Evolutionary conservation across 345 rosid species (phyloP), one percentile per base, ranked within the genome.

Genomic region (Euphorbia tirucalli): DNA sequence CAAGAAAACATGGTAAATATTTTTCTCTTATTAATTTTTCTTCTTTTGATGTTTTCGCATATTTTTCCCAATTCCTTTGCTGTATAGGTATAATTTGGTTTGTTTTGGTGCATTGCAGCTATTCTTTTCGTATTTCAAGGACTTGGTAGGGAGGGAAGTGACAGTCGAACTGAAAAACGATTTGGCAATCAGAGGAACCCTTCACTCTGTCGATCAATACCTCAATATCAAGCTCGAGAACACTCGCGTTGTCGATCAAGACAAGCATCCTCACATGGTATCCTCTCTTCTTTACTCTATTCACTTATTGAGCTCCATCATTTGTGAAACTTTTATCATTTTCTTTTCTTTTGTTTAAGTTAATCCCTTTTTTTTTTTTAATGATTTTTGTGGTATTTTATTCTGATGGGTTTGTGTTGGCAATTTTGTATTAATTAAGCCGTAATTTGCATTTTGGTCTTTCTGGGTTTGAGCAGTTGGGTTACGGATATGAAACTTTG

Each of bases 231-330:
- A 96, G 86, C 98, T 96, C 44, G 99, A 96, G 91, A 96, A 93
- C 75, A 96, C 99, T 58, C 89, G 97, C 75, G 99, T 91, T 79
- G 98, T 96, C 74, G 99, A 96, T 84, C 96, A 93, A 71, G 99
- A 96, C 90, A 91, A 91, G 87, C 87, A 89, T 74, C 99, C 99
- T 77, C 99, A 96, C 87, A 96, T 96, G 99, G 99, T 96, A 82
- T 16, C 35, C 35, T 3, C n/a, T 24, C 0, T 21, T 32, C 21
- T 9, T 14, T 28, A 8, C 22, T 44, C 27, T 44, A 21, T 27
- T 31, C 30, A 50, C n/a, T 7, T 43, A 3, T 32, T 55, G 1
- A 59, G 31, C 61, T 22, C 25, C 16, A n/a, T n/a, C n/a, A n/a
- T n/a, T n/a, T 70, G 31, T 1, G 1, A 1, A 1, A 25, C 7